phyloP scores from a whole-genome alignment of 2,329 filamentous ascomycete species.

The Verticillium albo-atrum region DNA sequence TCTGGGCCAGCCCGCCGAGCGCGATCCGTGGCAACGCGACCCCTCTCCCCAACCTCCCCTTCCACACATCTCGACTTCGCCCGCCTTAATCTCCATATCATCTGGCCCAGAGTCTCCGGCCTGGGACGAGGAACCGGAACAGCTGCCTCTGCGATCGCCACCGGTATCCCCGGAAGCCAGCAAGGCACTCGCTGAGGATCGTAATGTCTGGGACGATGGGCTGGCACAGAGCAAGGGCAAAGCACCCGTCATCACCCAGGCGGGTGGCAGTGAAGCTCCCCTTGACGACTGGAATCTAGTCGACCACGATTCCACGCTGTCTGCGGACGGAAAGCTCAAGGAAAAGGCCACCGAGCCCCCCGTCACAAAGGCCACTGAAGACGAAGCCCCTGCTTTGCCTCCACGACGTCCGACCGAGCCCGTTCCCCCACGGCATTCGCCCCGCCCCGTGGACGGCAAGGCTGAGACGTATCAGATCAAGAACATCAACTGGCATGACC shows the following conservation, averaged over 20 bases:
- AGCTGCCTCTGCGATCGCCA: conserved; percentile 15
- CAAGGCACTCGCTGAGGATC: conserved; percentile 33
- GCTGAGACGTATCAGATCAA: conserved; percentile 89
- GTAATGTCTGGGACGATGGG: conserved; percentile 47
- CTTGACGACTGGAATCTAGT: conserved; percentile 33
- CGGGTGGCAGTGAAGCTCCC: conserved; percentile 18
- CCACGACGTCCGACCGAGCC: conserved; percentile 24
- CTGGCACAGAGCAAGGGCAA: conserved; percentile 37
- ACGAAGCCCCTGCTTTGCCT: conserved; percentile 24
- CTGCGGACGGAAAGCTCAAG: not conserved
- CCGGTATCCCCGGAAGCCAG: conserved; percentile 17
- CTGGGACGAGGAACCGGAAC: conserved; percentile 29
- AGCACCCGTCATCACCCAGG: conserved; percentile 6
- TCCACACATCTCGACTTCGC: conserved; percentile 9
- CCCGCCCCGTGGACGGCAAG: conserved; percentile 35
- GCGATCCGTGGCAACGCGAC: conserved; percentile 11
- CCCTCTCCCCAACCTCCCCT: conserved; percentile 3
- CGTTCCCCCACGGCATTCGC: conserved; percentile 31
- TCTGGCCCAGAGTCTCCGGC: conserved; percentile 29
- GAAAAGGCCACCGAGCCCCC: conserved; percentile 1
- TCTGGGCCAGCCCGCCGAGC: conserved; percentile 35
- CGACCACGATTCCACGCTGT: conserved; percentile 4
- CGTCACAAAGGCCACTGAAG: not conserved
- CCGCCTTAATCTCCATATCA: conserved; percentile 24
- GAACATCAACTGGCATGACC: conserved; percentile 80